Percentiles rank a stretch among this genome's conserved stretches.
These are phyloP conservation scores for Cladophialophora chaetospira DNA, from an alignment of 2,329 filamentous ascomycete species.

Conservation along the genomic window DNA sequence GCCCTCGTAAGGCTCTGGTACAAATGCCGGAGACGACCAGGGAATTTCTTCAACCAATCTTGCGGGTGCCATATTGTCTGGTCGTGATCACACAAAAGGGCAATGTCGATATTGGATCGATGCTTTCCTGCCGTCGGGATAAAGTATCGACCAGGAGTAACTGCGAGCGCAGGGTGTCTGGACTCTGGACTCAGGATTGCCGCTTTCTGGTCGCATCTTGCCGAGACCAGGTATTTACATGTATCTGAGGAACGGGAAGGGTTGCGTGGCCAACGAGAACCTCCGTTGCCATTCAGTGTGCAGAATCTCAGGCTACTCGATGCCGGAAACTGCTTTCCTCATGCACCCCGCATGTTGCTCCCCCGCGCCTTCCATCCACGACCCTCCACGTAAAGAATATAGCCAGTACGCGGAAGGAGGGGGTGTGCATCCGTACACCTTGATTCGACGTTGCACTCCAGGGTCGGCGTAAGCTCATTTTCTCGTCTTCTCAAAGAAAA, in stretches of 20 bases:
- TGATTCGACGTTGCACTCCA: not conserved
- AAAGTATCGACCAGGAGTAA: not conserved
- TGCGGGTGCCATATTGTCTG: slow-evolving; percentile 17
- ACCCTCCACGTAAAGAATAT: slow-evolving; percentile 6
- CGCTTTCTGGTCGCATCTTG: not conserved
- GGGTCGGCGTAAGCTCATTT: not conserved
- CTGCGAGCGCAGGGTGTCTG: not conserved
- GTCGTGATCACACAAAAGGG: not conserved
- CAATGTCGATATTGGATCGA: not conserved
- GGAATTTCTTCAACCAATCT: slow-evolving; percentile 16
- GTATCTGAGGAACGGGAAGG: slow-evolving; percentile 1
- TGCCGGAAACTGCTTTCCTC: slow-evolving; percentile 6
- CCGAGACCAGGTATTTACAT: not conserved
- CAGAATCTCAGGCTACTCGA: not conserved
- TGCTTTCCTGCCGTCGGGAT: not conserved
- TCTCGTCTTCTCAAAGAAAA: not conserved
- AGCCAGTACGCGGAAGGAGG: slow-evolving; percentile 4
- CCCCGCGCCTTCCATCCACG: slow-evolving; percentile 4
- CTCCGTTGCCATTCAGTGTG: not conserved
- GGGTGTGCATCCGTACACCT: not conserved
- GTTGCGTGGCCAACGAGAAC: not conserved
- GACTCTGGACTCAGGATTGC: not conserved
- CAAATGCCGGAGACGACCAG: slow-evolving; percentile 19
- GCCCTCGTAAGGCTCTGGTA: slow-evolving; percentile 29
- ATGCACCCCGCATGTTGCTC: slow-evolving; percentile 11